Conservation (phyloP, 257 asterid genomes). For the Eustoma russellianum region DNA sequence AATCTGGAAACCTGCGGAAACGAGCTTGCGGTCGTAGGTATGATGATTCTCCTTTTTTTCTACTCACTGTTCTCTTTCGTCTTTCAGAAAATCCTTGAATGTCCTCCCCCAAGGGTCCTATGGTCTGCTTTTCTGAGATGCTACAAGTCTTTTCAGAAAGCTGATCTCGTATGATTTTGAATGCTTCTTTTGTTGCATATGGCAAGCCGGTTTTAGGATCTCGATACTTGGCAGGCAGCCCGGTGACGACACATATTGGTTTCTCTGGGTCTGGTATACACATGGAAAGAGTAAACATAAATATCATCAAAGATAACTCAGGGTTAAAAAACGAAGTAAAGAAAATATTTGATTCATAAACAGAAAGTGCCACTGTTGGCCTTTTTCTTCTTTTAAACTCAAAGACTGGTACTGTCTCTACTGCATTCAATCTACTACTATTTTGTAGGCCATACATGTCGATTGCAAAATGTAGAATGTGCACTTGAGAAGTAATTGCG, state of each 20-base stretch:
- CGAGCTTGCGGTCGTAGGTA: slow-evolving; percentile 39
- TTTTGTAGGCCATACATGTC: no score
- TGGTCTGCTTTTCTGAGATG: slow-evolving; percentile 26
- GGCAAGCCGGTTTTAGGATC: slow-evolving; percentile 85
- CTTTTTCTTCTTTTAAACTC: no score
- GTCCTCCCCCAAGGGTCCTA: slow-evolving; percentile 39
- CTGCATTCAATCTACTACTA: no score
- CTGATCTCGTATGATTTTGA: slow-evolving; percentile 65
- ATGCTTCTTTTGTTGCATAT: slow-evolving; percentile 95
- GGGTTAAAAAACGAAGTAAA: no score
- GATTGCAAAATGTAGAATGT: no score
- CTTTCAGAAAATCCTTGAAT: slow-evolving; percentile 51
- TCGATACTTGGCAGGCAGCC: slow-evolving; percentile 84
- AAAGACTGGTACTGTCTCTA: no score
- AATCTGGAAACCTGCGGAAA: slow-evolving; percentile 46
- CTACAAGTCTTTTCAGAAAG: slow-evolving; percentile 36
- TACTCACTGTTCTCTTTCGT: slow-evolving; percentile 45
- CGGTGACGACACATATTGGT: slow-evolving; percentile 73
- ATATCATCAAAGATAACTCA: no score
- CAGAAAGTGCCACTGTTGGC: no score
- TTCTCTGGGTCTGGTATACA: slow-evolving; percentile 67
- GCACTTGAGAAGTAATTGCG: no score
- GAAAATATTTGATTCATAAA: no score
- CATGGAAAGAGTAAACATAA: slow-evolving; percentile 6
- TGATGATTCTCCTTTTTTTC: slow-evolving; percentile 28